These are phyloP conservation scores for Camelina laxa DNA, from an alignment of 345 rosid genomes.

Conservation along the genomic window DNA sequence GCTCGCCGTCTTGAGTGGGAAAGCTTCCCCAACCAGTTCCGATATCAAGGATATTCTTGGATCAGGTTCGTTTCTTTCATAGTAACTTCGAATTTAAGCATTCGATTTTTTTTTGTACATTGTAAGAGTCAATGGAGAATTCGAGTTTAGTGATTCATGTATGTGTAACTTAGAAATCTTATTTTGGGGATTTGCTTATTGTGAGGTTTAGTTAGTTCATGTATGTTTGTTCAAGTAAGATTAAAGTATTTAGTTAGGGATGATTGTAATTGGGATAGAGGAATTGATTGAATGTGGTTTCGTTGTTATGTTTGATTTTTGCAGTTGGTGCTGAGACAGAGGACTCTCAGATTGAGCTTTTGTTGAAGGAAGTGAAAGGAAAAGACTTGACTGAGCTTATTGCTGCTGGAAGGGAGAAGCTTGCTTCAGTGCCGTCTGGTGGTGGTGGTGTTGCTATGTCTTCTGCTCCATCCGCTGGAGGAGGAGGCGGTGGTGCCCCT, in stretches of 20 bases:
- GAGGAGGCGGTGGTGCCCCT: constrained; percentile 47
- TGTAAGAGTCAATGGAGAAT: background rate
- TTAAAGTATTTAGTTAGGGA: too few relatives aligned
- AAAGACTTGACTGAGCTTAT: constrained; percentile 76
- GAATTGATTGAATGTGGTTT: background rate
- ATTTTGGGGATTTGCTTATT: too few relatives aligned
- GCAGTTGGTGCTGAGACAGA: constrained; percentile 79
- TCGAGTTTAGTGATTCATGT: too few relatives aligned
- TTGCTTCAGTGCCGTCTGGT: constrained; percentile 76
- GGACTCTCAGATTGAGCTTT: constrained; percentile 61
- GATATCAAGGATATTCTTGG: constrained; percentile 69
- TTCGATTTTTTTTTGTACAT: background rate
- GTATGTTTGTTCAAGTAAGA: too few relatives aligned
- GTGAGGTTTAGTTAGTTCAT: too few relatives aligned
- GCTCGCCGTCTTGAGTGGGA: constrained; percentile 79
- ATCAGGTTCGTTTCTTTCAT: constrained; percentile 51
- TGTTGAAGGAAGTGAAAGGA: constrained; percentile 66
- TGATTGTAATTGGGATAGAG: background rate
- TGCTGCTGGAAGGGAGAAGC: constrained; percentile 84
- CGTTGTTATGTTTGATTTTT: background rate
- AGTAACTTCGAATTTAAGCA: background rate
- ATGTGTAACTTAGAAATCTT: too few relatives aligned
- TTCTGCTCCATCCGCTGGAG: constrained; percentile 48
- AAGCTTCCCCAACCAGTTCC: constrained; percentile 53
- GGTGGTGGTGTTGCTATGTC: constrained; percentile 53